phyloP scores from a whole-genome alignment of 2,329 filamentous ascomycete species.

The Diaporthe citrichinensis region DNA sequence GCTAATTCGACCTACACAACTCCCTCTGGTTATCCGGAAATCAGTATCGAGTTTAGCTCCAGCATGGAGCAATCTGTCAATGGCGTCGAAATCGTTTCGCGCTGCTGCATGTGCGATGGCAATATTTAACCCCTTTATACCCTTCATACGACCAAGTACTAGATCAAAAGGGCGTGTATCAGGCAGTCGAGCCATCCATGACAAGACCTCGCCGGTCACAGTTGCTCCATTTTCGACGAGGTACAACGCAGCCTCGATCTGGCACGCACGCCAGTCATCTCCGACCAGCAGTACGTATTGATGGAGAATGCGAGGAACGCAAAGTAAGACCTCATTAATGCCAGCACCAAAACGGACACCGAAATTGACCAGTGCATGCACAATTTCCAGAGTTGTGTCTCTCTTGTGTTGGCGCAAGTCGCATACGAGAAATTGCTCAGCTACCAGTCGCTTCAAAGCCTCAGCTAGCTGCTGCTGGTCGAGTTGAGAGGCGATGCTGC shows the following conservation, averaged over 20 bases:
- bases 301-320: background rate
- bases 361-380: background rate
- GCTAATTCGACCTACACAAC: background rate
- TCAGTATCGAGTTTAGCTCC: background rate
- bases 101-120: background rate
- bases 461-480: rapidly evolving
- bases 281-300: background rate
- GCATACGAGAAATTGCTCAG: background rate
- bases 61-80: background rate
- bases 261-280: background rate
- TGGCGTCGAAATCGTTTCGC: background rate
- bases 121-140: background rate
- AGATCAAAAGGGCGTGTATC: background rate
- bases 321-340: background rate
- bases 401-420: too few relatives aligned
- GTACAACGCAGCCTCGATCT: background rate
- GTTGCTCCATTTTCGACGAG: background rate
- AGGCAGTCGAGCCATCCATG: background rate
- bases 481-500: background rate
- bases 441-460: background rate
- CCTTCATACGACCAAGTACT: background rate
- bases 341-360: background rate
- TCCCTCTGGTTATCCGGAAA: background rate
- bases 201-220: background rate
- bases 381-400: background rate